Base-by-base conservation (phyloP, 352 stramenopile genomes). In the Pilasporangium apinafurcum region DNA sequence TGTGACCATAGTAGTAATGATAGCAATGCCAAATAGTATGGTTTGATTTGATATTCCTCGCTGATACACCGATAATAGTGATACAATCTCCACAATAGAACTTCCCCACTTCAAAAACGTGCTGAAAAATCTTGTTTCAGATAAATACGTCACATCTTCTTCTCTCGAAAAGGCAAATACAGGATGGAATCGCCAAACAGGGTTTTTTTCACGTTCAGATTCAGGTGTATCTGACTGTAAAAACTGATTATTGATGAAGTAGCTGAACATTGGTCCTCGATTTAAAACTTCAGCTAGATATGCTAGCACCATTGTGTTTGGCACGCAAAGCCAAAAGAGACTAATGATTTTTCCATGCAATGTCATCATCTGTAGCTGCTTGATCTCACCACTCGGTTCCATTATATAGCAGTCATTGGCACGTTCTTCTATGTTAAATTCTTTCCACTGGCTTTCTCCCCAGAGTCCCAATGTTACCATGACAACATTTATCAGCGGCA, bases 311-410 rank as follows among this genome's bases (percentile, higher is more conserved):
- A 65, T 64, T 1, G 62, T 74, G 27, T 67, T 47, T 0, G 71
- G 62, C n/a, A 84, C 60, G 20, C 67, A 80, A 2, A 84, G 42
- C 71, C 71, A 84, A 36, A 84, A 71, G 1, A 84, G 48, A 52
- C 65, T 79, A 21, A 68, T 53, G 44, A 84, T 75, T 43, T 84
- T 84, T 25, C 71, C 71, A 16, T 84, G 71, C 25, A 84, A 32
- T 2, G 71, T 48, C 71, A 84, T 84, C 67, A 84, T 79, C 46
- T 84, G 67, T n/a, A 84, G 44, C 48, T 84, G 71, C 54, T 79
- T 81, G 48, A 68, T 57, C 28, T 81, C 71, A 0, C 45, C 62
- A 28, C 64, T 77, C 8, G 67, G 71, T 22, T 84, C 71, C 67
- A 79, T 77, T 8, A 61, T 40, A 37, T 73, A 84, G 22, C 67